phyloP scores from a whole-genome alignment of 768 basidiomycete genomes.

The Leccinum obscurum region DNA sequence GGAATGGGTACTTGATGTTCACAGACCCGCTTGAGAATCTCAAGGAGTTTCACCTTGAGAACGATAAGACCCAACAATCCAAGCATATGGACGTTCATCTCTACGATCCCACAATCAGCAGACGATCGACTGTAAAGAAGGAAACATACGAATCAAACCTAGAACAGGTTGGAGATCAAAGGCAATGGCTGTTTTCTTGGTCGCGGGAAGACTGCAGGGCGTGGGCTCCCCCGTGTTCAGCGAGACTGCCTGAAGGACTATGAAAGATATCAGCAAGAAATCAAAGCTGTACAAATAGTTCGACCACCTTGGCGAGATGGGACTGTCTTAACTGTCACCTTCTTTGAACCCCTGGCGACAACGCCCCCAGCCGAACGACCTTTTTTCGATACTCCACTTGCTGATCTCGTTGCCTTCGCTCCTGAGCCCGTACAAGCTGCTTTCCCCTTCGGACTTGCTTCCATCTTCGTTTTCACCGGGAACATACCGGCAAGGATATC shows the following conservation, averaged over 20 bases:
- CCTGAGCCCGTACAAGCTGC: conserved; percentile 24
- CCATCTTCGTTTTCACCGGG: conserved; percentile 16
- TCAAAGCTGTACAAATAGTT: not conserved
- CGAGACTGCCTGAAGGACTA: conserved; percentile 21
- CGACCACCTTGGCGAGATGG: conserved; percentile 45
- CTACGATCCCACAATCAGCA: conserved; percentile 32
- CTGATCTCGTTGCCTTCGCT: conserved; percentile 8
- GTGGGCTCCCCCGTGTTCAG: conserved; percentile 14
- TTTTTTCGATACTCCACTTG: conserved; percentile 32
- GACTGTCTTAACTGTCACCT: conserved; percentile 30
- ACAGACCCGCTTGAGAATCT: conserved; percentile 60
- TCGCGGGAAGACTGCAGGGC: not conserved
- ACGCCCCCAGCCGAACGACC: conserved; percentile 31
- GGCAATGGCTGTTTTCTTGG: not conserved
- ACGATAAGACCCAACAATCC: conserved; percentile 69
- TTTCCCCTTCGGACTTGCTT: conserved; percentile 19
- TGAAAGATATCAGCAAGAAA: not conserved
- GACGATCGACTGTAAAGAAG: not conserved
- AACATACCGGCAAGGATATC: conserved; percentile 44
- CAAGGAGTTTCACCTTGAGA: conserved; percentile 65
- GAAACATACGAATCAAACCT: conserved; percentile 53
- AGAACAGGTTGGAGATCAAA: conserved; percentile 39
- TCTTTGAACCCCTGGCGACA: conserved; percentile 12
- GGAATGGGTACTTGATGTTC: conserved; percentile 44
- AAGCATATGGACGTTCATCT: conserved; percentile 58